Evolutionary conservation across 179 eudicot species (phyloP).

Genomic region (Spinacia oleracea): DNA sequence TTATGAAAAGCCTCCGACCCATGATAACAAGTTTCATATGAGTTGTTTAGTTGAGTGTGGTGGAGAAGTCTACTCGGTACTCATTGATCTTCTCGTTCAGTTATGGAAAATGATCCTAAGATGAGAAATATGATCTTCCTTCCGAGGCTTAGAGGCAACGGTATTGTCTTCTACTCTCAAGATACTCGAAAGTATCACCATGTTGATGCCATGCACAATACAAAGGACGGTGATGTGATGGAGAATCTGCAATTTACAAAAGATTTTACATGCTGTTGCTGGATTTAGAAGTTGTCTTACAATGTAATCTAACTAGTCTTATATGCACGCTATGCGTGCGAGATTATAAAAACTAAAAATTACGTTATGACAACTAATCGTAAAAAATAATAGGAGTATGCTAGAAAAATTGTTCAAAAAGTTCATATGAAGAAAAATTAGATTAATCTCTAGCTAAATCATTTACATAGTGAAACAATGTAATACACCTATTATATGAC

Average conservation of each 20-base stretch:
- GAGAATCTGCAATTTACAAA: background rate
- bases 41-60: slow-evolving; percentile 14
- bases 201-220: background rate
- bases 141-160: background rate
- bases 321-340: no score
- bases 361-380: no score
- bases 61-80: slow-evolving; percentile 5
- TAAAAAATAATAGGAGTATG: no score
- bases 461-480: no score
- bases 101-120: background rate
- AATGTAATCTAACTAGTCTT: no score
- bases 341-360: no score
- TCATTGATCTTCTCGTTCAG: slow-evolving; percentile 7
- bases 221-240: background rate
- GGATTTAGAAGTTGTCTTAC: background rate
- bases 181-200: slow-evolving; percentile 10
- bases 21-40: background rate
- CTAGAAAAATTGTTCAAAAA: no score
- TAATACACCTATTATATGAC: no score
- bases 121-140: slow-evolving; percentile 20
- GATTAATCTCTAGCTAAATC: no score
- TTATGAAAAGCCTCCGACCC: background rate
- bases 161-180: slow-evolving; percentile 2
- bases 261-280: background rate
- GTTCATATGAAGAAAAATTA: no score